Evolutionary conservation across 2,329 filamentous ascomycete species (phyloP), one percentile per base, ranked within the genome.

Genomic region (Paramyrothecium sp.): DNA sequence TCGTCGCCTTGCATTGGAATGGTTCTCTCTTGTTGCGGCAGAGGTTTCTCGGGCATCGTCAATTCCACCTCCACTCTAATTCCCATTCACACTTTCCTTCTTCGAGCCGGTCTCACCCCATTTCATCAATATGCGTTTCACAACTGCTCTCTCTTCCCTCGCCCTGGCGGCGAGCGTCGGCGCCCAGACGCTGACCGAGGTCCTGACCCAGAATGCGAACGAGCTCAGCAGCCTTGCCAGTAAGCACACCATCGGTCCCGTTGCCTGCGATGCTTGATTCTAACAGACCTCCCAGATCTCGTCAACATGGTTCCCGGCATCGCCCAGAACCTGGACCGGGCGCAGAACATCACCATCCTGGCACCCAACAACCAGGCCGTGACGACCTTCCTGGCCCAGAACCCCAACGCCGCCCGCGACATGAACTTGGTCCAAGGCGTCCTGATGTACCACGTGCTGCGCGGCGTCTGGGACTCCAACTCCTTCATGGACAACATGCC

Each of bases 341-440:
- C 60, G 1, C 50, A 54, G 16, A 67, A 67, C 57, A 59, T 67
- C 53, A 67, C 67, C 34, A 70, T 86, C 62, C 81, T 87, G 60
- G 83, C 79, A 0, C 84, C 84, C 19, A 79, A 72, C 66, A 84
- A 85, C 61, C 73, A 73, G 3, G 82, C 82, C 12, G 81, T 86
- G 71, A 71, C 77, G 52, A 72, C 73, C 44, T 80, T 84, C 54
- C 73, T 75, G 20, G 78, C 74, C 55, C 17, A 22, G 17, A 77
- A 75, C n/a, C 74, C 72, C 3, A 58, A 79, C 30, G 66, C 70
- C 22, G 75, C 75, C 57, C 21, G 21, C 21, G 49, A 51, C 49
- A 26, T 11, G 49, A 33, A 23, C 21, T 13, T 23, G 3, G 17
- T 51, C 49, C 8, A n/a, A 4, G 21, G 30, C 17, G 21, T 51